Percentiles rank a stretch among this genome's conserved stretches.
Conservation (phyloP, 1,284 basidiomycete species). For the Anthracocystis setariae region DNA sequence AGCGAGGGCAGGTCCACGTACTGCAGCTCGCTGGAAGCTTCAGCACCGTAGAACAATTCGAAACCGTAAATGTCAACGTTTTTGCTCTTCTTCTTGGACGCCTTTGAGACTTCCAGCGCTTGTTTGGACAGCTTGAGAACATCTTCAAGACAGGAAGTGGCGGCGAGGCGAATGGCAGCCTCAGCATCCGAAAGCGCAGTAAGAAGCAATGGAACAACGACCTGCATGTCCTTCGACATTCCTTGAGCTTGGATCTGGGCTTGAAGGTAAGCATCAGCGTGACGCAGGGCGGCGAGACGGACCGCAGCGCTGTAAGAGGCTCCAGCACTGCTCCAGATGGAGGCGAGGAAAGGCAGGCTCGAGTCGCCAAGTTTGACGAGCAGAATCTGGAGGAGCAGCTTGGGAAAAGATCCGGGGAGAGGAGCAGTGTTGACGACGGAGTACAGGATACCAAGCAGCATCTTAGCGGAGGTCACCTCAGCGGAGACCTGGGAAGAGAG, state of each 20-base stretch:
- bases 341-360: slow-evolving; percentile 81
- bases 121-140: slow-evolving; percentile 69
- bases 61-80: slow-evolving; percentile 78
- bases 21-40: slow-evolving; percentile 73
- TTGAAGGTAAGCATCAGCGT: slow-evolving; percentile 74
- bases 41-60: slow-evolving; percentile 81
- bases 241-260: slow-evolving; percentile 67
- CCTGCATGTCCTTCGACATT: slow-evolving; percentile 78
- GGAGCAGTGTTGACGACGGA: slow-evolving; percentile 36
- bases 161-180: slow-evolving; percentile 73
- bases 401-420: slow-evolving; percentile 17
- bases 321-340: slow-evolving; percentile 72
- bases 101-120: slow-evolving; percentile 60
- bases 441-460: slow-evolving; percentile 34
- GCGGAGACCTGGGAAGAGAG: slow-evolving; percentile 28
- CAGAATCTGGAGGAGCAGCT: slow-evolving; percentile 67
- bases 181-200: slow-evolving; percentile 74
- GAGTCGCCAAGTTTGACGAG: slow-evolving; percentile 79
- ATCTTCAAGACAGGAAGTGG: slow-evolving; percentile 75
- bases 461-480: slow-evolving; percentile 18
- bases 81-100: slow-evolving; percentile 31
- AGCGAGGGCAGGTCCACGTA: slow-evolving; percentile 81
- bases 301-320: slow-evolving; percentile 65
- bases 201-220: slow-evolving; percentile 80
- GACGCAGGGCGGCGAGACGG: slow-evolving; percentile 80